Conservation (phyloP, 106 monocot genomes). For the Dioscorea alata region DNA sequence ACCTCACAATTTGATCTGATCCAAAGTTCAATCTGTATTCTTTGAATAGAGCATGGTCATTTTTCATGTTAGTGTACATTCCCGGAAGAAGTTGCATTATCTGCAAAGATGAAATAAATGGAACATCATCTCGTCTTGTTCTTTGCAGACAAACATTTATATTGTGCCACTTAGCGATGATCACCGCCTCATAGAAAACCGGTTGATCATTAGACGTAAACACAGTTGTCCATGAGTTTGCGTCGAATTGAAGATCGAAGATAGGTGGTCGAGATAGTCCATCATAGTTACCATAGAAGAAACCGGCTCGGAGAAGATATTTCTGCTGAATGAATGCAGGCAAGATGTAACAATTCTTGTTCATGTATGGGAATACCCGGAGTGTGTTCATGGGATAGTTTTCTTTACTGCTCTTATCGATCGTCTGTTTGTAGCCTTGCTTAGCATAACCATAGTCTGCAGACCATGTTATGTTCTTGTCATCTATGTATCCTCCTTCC, state of each 20-base stretch:
- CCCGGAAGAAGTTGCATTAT: slow-evolving; percentile 3
- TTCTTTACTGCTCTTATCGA: not conserved
- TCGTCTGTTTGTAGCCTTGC: not conserved
- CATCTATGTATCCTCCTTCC: not conserved
- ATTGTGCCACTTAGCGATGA: not conserved
- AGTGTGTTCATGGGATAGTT: not conserved
- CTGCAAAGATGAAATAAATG: slow-evolving; percentile 13
- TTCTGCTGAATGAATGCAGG: slow-evolving; percentile 2
- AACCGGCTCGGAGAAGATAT: slow-evolving; percentile 4
- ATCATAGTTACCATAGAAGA: slow-evolving; percentile 6
- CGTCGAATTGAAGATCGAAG: slow-evolving; percentile 2
- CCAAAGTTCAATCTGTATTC: slow-evolving; percentile 7
- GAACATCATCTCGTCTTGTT: not conserved
- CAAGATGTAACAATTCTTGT: slow-evolving; percentile 2
- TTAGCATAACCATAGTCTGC: not conserved
- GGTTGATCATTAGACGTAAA: not conserved
- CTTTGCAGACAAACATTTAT: slow-evolving; percentile 3
- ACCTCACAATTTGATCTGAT: not conserved
- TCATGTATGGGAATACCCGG: not conserved
- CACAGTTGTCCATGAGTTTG: slow-evolving; percentile 5
- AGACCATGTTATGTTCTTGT: not conserved
- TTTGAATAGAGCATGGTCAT: not conserved
- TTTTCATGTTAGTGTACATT: not conserved
- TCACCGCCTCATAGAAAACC: slow-evolving; percentile 1
- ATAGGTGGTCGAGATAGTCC: slow-evolving; percentile 1